Conservation (phyloP, 176 grass and related monocot genomes). For the Puya raimondii region DNA sequence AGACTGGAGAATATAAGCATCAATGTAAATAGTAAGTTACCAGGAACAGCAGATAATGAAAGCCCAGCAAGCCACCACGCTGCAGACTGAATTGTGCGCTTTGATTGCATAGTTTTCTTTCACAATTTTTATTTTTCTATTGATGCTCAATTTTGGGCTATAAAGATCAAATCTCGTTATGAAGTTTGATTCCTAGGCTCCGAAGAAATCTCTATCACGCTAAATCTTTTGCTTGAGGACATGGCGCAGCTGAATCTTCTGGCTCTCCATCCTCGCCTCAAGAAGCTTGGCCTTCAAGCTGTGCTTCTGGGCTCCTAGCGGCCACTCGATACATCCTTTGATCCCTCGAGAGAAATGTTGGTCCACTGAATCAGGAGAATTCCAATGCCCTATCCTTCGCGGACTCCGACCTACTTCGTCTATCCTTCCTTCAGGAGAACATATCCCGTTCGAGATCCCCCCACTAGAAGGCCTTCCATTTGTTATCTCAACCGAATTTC, state of each 20-base stretch:
- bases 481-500: constrained; percentile 30
- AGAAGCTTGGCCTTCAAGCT: constrained; percentile 85
- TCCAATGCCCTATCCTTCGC: constrained; percentile 61
- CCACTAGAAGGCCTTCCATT: constrained; percentile 55
- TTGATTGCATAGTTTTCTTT: too few relatives aligned
- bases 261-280: constrained; percentile 86
- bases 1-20: too few relatives aligned
- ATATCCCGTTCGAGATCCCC: constrained; percentile 37
- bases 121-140: too few relatives aligned
- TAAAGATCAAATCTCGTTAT: too few relatives aligned
- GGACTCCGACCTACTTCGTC: constrained; percentile 52
- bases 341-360: constrained; percentile 56
- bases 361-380: constrained; percentile 59
- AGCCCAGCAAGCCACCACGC: too few relatives aligned
- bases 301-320: constrained; percentile 62
- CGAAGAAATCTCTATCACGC: background rate
- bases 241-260: constrained; percentile 87
- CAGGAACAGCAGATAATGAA: too few relatives aligned
- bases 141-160: too few relatives aligned
- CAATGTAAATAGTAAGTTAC: too few relatives aligned
- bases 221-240: constrained; percentile 94
- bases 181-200: too few relatives aligned
- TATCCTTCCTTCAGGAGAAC: constrained; percentile 53
- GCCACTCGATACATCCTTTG: constrained; percentile 85
- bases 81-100: too few relatives aligned